These are phyloP conservation scores for Luvunga scandens DNA, from an alignment of 345 rosid species.

Conservation along the genomic window DNA sequence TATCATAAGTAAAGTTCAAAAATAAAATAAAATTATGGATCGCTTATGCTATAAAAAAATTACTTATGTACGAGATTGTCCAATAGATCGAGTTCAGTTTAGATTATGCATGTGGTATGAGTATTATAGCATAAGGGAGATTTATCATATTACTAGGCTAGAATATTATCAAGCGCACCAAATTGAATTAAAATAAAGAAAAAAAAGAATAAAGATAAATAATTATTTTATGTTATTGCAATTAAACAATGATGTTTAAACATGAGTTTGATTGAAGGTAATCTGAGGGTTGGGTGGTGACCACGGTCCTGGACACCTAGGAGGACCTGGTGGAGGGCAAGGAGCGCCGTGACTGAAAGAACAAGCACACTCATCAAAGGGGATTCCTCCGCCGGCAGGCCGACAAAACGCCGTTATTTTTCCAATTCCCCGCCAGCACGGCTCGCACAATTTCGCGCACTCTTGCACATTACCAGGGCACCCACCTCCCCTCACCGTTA, in stretches of 20 bases:
- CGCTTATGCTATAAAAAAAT: no score
- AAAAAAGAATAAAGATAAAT: no score
- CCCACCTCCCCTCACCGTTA: slow-evolving; percentile 23
- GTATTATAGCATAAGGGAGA: no score
- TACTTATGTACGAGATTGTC: no score
- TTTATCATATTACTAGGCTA: no score
- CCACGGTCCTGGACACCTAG: slow-evolving; percentile 23
- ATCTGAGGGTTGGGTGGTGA: not conserved
- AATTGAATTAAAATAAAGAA: no score
- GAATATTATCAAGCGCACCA: no score
- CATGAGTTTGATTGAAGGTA: not conserved
- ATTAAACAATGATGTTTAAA: not conserved
- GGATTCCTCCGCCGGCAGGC: slow-evolving; percentile 22
- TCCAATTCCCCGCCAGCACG: slow-evolving; percentile 29
- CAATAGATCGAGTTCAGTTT: no score
- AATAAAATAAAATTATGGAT: no score
- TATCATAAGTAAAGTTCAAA: no score
- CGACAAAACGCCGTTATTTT: slow-evolving; percentile 11
- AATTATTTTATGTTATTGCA: no score
- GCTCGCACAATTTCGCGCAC: slow-evolving; percentile 22
- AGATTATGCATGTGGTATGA: no score
- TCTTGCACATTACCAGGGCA: slow-evolving; percentile 12
- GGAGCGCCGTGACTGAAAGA: slow-evolving; percentile 23
- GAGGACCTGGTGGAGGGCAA: slow-evolving; percentile 23
- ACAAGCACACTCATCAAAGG: slow-evolving; percentile 24